These are phyloP conservation scores for Penicillium polonicum DNA, from an alignment of 2,329 filamentous ascomycete genomes.

Conservation along the genomic window DNA sequence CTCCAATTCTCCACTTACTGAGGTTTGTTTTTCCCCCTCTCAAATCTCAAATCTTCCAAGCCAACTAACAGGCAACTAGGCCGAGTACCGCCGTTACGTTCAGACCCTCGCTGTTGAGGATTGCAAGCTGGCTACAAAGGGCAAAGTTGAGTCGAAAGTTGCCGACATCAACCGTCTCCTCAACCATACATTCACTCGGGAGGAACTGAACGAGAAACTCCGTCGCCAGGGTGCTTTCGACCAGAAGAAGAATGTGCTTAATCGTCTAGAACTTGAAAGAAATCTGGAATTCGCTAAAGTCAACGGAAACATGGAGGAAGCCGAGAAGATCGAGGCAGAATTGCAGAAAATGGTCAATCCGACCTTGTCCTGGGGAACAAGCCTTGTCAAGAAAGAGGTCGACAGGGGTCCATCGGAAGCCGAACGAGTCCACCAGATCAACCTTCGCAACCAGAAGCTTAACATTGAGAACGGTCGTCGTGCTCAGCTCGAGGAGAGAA, in stretches of 20 bases:
- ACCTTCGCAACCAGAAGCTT: conserved; percentile 76
- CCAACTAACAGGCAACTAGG: conserved; percentile 43
- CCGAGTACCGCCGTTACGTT: conserved; percentile 79
- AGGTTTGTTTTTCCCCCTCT: conserved; percentile 53
- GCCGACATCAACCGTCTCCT: conserved; percentile 77
- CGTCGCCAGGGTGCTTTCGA: conserved; percentile 67
- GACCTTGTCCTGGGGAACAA: conserved; percentile 72
- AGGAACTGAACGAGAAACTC: conserved; percentile 77
- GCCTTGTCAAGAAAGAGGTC: conserved; percentile 57
- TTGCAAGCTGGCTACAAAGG: conserved; percentile 70
- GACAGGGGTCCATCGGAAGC: conserved; percentile 62
- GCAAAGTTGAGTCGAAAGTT: conserved; percentile 68
- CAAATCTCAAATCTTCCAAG: neutral
- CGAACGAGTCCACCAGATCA: conserved; percentile 78
- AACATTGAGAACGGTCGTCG: conserved; percentile 90
- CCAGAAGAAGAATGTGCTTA: conserved; percentile 63
- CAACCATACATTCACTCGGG: conserved; percentile 76
- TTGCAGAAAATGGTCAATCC: conserved; percentile 51
- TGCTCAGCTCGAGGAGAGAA: conserved; percentile 79
- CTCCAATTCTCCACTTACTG: conserved; percentile 81
- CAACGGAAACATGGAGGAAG: conserved; percentile 61
- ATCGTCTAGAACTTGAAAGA: conserved; percentile 66
- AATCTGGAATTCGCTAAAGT: conserved; percentile 66
- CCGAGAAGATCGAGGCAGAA: conserved; percentile 50
- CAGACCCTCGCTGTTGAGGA: conserved; percentile 70